These are phyloP conservation scores for Cercophora samala DNA, from an alignment of 495 filamentous ascomycete genomes.

Conservation along the genomic window DNA sequence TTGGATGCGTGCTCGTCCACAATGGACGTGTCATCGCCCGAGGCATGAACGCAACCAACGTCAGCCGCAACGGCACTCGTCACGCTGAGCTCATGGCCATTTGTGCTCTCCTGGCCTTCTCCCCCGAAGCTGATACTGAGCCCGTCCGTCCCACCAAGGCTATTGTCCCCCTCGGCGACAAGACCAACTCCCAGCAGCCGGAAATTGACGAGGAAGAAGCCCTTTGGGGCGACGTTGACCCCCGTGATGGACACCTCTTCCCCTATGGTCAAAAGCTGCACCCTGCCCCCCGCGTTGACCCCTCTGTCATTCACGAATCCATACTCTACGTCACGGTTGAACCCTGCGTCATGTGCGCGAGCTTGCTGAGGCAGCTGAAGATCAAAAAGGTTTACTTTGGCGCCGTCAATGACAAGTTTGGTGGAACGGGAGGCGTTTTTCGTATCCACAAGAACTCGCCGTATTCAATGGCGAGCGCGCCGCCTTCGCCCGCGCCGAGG, in stretches of 20 bases:
- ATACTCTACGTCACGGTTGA: constrained; percentile 95
- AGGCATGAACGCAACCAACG: constrained; percentile 96
- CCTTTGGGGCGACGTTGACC: constrained; percentile 45
- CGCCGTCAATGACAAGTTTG: constrained; percentile 94
- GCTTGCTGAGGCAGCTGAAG: constrained; percentile 77
- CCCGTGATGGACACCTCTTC: constrained; percentile 43
- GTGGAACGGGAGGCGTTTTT: constrained; percentile 89
- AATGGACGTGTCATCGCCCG: constrained; percentile 67
- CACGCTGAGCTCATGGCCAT: constrained; percentile 94
- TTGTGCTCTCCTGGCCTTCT: constrained; percentile 47
- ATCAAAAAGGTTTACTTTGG: constrained; percentile 88
- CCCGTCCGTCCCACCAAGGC: neutral
- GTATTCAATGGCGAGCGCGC: constrained; percentile 24
- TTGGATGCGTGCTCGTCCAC: constrained; percentile 90
- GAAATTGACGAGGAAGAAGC: constrained; percentile 16
- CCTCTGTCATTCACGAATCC: constrained; percentile 61
- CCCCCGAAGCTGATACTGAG: constrained; percentile 4
- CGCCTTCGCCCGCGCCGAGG: constrained; percentile 29
- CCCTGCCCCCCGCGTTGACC: constrained; percentile 41
- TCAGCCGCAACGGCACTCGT: constrained; percentile 78
- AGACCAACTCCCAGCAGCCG: constrained; percentile 16
- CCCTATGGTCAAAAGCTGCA: constrained; percentile 52
- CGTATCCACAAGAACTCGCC: constrained; percentile 73
- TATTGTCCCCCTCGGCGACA: constrained; percentile 22
- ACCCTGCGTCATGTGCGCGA: constrained; percentile 97